Evolutionary conservation across 2,329 filamentous ascomycete genomes (phyloP), one percentile per base, ranked within the genome.

Genomic region (Pseudogymnoascus sp.): DNA sequence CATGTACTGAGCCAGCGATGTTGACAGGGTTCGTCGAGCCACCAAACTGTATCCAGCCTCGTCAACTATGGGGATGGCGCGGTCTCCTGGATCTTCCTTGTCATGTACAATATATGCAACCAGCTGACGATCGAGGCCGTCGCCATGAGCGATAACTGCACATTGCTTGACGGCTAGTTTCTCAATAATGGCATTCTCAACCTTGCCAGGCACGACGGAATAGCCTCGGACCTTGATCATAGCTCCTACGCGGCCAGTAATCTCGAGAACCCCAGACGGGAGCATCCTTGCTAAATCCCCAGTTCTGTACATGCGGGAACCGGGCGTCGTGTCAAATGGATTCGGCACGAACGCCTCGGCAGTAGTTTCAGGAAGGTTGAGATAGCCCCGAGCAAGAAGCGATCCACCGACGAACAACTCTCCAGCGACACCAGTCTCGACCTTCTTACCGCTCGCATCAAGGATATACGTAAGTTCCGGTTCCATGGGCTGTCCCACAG

Each of bases 181-280:
- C 67, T 85, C 83, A 63, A 86, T 79, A 63, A 93, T 89, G 5
- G 86, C 84, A 68, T 86, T 88, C 72, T 93, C 88, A 1, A 73
- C 67, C 46, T 96, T 93, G 0, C 89, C 90, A 67, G 96, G 89
- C 68, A 96, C 93, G 1, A 97, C 81, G 6, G 92, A 82, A 72
- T 96, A 92, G 0, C 93, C 93, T 31, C 93, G 85, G 5, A 96
- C 80, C 73, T 97, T 97, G 66, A 96, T 87, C 75, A 96, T 93
- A 62, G 96, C 91, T 70, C 96, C 93, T 6, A 88, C 88, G 7
- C 93, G 85, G 3, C 93, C 92, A 3, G 95, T 80, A 70, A 96
- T 96, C 65, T 93, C 89, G 65, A 96, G 91, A 46, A 88, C 89
- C 1, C 85, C 86, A 69, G 96, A 88, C 46, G 91, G 81, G 5